Base-by-base conservation (phyloP, 164 flowering plant species). In the Liriodendron chinense region DNA sequence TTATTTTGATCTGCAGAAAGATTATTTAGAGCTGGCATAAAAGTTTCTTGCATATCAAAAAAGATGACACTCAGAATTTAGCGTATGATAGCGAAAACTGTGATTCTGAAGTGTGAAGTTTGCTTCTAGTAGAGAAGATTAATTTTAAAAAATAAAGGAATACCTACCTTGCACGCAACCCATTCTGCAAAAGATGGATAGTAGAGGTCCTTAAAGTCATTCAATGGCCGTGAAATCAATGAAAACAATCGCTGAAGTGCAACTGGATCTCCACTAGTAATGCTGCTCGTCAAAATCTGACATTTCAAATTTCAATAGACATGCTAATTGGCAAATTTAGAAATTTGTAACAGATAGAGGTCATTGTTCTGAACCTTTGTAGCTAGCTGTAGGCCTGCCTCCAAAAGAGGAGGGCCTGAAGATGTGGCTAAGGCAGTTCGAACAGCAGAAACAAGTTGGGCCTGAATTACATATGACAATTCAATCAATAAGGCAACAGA, bases 171-270 rank as follows among this genome's bases (percentile, higher is more conserved):
- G 94, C 93, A 89, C 63, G 97, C 88, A 69, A 96, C 99, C 99
- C 99, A 96, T 85, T 96, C 99, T 47, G 99, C 95, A 88, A 91
- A 96, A 47, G 99, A 96, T 78, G 99, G 99, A 88, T 91, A 96
- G 77, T 89, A 96, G 6, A 96, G 86, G 77, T 88, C 93, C 77
- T 88, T 86, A 77, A 92, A 89, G 75, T 94, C 97, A 86, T 85
- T 79, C 78, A 96, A 77, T 65, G 96, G 98, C 23, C 90, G 94
- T 70, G 97, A 94, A 73, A 96, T 90, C 78, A 92, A 82, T 49
- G 91, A 87, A 87, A 86, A 96, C 78, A 96, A 86, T 63, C 99
- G 92, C 77, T 90, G 93, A 25, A 94, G 89, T 20, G 96, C 96
- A 83, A 74, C 89, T 82, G 91, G 93, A 87, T 96, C 99, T 49